These are phyloP conservation scores for Acanthamoeba culbertsoni DNA, from an alignment of 208 protist genomes.

Conservation along the genomic window DNA sequence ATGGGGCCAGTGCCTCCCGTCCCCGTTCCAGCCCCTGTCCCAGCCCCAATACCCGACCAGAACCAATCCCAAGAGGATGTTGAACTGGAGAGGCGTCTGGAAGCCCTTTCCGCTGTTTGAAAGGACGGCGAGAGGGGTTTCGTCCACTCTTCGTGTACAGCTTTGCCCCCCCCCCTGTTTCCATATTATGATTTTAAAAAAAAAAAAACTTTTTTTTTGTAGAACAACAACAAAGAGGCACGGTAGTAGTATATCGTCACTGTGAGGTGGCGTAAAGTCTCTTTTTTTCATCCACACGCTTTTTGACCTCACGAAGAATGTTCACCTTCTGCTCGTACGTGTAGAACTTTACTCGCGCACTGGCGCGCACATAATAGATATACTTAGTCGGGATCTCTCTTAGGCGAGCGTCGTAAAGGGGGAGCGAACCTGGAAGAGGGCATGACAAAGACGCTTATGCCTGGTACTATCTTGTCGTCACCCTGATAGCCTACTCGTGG, in stretches of 20 bases:
- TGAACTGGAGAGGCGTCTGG: neutral
- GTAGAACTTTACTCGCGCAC: conserved; percentile 27
- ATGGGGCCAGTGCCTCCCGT: neutral
- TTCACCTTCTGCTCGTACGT: conserved; percentile 46
- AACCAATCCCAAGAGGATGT: neutral
- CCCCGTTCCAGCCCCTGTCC: neutral
- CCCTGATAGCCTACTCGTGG: neutral
- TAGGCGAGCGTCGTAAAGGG: neutral
- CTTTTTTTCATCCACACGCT: neutral
- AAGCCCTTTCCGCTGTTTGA: neutral
- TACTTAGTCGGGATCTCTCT: no score
- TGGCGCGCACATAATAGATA: neutral
- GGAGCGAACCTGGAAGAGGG: neutral
- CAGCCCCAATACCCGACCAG: neutral
- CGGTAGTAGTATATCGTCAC: no score
- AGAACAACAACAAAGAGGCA: no score
- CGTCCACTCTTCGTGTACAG: no score
- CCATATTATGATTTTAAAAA: no score
- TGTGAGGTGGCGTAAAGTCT: no score
- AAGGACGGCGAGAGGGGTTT: no score
- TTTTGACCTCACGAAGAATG: neutral
- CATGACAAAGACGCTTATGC: conserved; percentile 37
- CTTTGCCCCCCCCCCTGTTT: no score
- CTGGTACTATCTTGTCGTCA: neutral
- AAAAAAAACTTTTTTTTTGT: no score